Conservation (phyloP, 163 green algal genomes). For the Volvox carteri region DNA sequence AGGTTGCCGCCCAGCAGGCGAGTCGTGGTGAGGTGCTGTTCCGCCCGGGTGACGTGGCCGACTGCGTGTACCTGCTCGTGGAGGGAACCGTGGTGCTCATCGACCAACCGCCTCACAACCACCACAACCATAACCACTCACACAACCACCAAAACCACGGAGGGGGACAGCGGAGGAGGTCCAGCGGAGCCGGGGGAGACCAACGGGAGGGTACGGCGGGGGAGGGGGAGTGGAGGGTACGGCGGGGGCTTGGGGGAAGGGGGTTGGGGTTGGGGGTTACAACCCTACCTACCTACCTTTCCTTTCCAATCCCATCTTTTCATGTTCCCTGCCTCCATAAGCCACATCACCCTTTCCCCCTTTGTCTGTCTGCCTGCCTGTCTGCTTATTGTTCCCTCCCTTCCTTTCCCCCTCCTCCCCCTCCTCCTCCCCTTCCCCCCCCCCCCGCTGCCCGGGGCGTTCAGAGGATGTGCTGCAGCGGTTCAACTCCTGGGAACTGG, state of each 20-base stretch:
- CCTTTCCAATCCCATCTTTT: too few relatives aligned
- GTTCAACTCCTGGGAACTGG: not conserved
- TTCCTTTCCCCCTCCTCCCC: too few relatives aligned
- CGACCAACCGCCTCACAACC: constrained; percentile 3
- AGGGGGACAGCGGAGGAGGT: constrained; percentile 5
- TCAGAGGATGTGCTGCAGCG: constrained; percentile 23
- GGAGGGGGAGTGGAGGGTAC: not conserved
- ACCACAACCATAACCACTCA: constrained; percentile 3
- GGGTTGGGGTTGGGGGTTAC: not conserved
- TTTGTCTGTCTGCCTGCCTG: too few relatives aligned
- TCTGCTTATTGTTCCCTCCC: too few relatives aligned
- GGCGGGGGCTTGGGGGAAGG: not conserved
- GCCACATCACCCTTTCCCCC: too few relatives aligned
- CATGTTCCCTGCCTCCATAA: too few relatives aligned
- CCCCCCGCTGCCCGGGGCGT: not conserved
- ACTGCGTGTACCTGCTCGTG: constrained; percentile 4
- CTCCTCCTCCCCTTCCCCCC: too few relatives aligned
- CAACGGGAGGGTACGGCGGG: not conserved
- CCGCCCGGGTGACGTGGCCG: not conserved
- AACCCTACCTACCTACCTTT: too few relatives aligned
- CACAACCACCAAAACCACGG: not conserved
- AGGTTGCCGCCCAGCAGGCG: not conserved
- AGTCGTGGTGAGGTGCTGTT: constrained; percentile 15
- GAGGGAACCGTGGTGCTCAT: not conserved
- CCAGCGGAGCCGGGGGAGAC: constrained; percentile 2